These are phyloP conservation scores for Musa schizocarpa DNA, from an alignment of 176 grass and related monocot genomes.

Conservation along the genomic window DNA sequence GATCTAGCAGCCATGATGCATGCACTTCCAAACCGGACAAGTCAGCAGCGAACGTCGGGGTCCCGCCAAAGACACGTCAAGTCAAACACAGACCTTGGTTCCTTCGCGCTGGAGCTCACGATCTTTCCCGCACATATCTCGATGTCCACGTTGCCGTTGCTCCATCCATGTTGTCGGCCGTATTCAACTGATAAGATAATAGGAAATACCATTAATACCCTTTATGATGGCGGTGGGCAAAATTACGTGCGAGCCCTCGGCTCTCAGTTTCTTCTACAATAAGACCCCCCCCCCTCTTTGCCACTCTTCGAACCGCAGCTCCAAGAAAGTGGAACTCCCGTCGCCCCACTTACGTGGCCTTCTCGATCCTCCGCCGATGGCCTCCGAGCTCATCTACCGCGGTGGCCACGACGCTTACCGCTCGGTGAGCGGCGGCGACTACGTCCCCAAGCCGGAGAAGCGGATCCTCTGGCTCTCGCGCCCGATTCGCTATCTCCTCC, in stretches of 20 bases:
- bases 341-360: background rate
- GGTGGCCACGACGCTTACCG: conserved; percentile 25
- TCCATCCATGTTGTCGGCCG: too few relatives aligned
- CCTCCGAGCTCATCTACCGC: conserved; percentile 74
- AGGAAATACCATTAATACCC: too few relatives aligned
- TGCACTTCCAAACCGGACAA: too few relatives aligned
- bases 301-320: background rate
- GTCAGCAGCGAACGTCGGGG: too few relatives aligned
- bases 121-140: too few relatives aligned
- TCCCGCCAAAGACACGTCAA: too few relatives aligned
- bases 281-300: background rate
- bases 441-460: conserved; percentile 57
- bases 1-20: too few relatives aligned
- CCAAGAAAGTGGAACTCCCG: background rate
- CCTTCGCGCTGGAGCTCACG: too few relatives aligned
- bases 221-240: background rate
- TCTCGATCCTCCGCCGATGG: conserved; percentile 37
- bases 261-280: conserved; percentile 20
- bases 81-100: too few relatives aligned
- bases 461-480: conserved; percentile 48
- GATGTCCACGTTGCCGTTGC: too few relatives aligned
- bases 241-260: background rate
- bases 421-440: conserved; percentile 4
- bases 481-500: conserved; percentile 39
- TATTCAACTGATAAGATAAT: too few relatives aligned